Evolutionary conservation across 2,329 filamentous ascomycete species (phyloP).

Genomic region (Fusarium sp.): DNA sequence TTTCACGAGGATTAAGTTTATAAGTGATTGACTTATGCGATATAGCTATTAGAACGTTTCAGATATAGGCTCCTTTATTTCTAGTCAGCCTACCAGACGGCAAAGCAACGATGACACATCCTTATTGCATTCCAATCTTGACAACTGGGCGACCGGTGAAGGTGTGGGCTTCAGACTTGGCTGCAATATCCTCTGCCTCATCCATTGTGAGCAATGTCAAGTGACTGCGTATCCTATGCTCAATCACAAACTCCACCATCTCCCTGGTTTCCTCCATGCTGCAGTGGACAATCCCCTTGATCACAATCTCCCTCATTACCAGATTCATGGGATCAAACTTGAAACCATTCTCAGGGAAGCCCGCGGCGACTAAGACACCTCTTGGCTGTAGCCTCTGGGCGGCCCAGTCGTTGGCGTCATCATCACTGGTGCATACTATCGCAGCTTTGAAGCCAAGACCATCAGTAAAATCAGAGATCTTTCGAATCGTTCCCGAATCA

Average conservation of each 20-base stretch:
- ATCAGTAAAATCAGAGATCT: conserved; percentile 33
- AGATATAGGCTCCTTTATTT: neutral
- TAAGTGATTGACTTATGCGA: neutral
- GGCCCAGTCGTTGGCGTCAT: conserved; percentile 37
- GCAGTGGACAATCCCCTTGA: conserved; percentile 34
- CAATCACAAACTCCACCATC: conserved; percentile 28
- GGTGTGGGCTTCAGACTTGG: conserved; percentile 7
- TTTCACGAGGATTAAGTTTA: neutral
- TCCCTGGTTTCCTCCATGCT: conserved; percentile 30
- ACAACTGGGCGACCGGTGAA: conserved; percentile 29
- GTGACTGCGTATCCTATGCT: conserved; percentile 30
- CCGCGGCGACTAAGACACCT: conserved; percentile 26
- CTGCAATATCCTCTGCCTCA: conserved; percentile 28
- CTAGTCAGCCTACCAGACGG: neutral
- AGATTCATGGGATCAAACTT: conserved; percentile 40
- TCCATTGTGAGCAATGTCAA: conserved; percentile 30
- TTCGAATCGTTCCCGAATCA: conserved; percentile 16
- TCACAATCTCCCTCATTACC: conserved; percentile 24
- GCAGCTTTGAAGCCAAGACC: conserved; percentile 30
- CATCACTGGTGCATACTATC: conserved; percentile 32
- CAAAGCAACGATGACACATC: neutral
- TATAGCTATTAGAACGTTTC: too few species aligned
- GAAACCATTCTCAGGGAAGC: conserved; percentile 34
- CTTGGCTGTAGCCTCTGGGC: conserved; percentile 30
- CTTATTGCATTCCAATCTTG: conserved; percentile 3